Conservation (phyloP, 2,329 filamentous ascomycete genomes). For the Bipolaris oryzae region DNA sequence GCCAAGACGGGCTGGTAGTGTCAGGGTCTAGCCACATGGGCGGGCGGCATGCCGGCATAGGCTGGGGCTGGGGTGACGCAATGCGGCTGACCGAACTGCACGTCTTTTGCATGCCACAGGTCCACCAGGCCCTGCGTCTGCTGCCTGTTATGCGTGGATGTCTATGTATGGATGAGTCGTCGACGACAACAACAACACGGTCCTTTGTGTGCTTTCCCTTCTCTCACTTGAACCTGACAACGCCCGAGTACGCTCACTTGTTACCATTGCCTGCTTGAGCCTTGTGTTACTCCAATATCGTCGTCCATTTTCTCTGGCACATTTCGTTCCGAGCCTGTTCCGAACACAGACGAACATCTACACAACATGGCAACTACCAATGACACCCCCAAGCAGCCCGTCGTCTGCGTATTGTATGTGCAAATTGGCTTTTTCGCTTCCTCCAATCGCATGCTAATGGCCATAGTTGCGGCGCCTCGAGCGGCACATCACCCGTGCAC, state of each 20-base stretch:
- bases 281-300: constrained; percentile 2
- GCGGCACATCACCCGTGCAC: constrained; percentile 75
- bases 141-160: too few relatives aligned
- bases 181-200: not conserved
- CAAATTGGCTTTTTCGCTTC: not conserved
- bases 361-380: constrained; percentile 29
- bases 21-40: constrained; percentile 25
- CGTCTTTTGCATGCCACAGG: not conserved
- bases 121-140: not conserved
- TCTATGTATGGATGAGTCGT: constrained; percentile 12
- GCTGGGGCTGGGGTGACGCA: constrained; percentile 18
- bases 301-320: constrained; percentile 6
- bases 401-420: constrained; percentile 84
- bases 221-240: constrained; percentile 1
- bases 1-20: constrained; percentile 7
- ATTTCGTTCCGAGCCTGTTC: constrained; percentile 22
- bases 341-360: constrained; percentile 4
- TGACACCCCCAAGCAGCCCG: constrained; percentile 55
- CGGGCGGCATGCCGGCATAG: constrained; percentile 16
- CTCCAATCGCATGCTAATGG: constrained; percentile 16
- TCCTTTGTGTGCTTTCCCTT: not conserved
- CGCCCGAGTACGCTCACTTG: not conserved
- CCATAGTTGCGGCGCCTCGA: constrained; percentile 77
- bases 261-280: not conserved
- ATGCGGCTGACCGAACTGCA: constrained; percentile 17